Evolutionary conservation across 371 early-diverging fungal species (phyloP).

Genomic region (Synchytrium microbalum): DNA sequence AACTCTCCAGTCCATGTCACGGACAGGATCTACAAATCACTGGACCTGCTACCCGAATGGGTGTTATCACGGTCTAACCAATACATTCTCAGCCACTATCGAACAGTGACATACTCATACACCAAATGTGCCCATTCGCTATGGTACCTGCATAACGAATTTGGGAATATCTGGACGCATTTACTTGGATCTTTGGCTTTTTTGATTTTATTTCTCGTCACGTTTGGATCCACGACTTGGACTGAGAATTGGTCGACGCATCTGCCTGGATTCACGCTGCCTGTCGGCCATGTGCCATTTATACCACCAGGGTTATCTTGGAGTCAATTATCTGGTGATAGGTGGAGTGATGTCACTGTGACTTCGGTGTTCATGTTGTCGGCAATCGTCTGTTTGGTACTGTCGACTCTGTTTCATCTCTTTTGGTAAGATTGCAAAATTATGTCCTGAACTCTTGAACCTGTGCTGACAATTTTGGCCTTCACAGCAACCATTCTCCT

Average conservation of each 20-base stretch:
- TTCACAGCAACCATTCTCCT: no score
- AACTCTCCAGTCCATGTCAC: no score
- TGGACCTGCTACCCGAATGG: no score
- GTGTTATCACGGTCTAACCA: no score
- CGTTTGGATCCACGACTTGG: conserved; percentile 40
- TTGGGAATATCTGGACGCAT: conserved; percentile 83
- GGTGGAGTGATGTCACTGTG: conserved; percentile 20
- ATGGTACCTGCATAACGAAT: conserved; percentile 83
- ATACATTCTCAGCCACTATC: conserved; percentile 56
- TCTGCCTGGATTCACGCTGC: no score
- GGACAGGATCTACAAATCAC: no score
- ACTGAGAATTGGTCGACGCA: conserved; percentile 13
- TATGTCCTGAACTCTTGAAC: no score
- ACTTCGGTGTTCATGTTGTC: conserved; percentile 25
- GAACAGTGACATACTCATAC: conserved; percentile 69
- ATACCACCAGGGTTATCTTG: no score
- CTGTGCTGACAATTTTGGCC: no score
- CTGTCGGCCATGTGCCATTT: no score
- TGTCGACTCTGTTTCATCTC: conserved; percentile 75
- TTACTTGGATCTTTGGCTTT: conserved; percentile 63
- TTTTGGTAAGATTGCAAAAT: no score
- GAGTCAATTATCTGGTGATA: no score
- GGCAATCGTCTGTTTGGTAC: conserved; percentile 69
- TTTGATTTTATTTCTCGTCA: conserved; percentile 41
- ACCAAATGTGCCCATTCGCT: conserved; percentile 60